Evolutionary conservation across 148 eudicot genomes (phyloP), one percentile per base, ranked within the genome.

Genomic region (Vaccinium darrowii): DNA sequence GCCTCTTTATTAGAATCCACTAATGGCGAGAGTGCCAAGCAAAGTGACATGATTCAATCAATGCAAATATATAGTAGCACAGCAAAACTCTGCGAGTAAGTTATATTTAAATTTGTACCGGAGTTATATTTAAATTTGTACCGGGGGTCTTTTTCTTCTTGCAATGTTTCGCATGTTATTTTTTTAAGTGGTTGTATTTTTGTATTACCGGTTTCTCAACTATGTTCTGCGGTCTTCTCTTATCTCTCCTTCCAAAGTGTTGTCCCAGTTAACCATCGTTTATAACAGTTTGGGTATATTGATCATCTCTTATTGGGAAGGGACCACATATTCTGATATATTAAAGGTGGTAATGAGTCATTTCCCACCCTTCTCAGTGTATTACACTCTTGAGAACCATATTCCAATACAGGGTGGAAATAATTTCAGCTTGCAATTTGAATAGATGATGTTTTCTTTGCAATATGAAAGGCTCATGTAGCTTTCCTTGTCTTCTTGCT

Each of bases 81-180:
- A 21, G 98, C 98, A 84, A 97, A 93, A 86, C 94, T 96, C 52
- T 94, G 98, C 93, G 95, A 89, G 99, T 96, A 89, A 91, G 99
- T 92, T 67, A 23, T 76, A 78, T n/a, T 81, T 12, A 25, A 79
- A 63, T 21, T 5, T 49, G 60, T 65, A 27, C 58, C 62, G 33
- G 25, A 91, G 99, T 92, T 67, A 23, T 76, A 78, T n/a, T 81
- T 12, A 25, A 79, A 63, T 21, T 5, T 49, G 60, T 65, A 27
- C 58, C 62, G 33, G 25, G 53, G 69, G 14, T 50, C 81, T 84
- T 60, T 73, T 81, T 74, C 19, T 49, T 83, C 11, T 27, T 58
- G 82, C 7, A 23, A 80, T n/a, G 79, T 71, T 39, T 8, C 56
- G 13, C 58, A 4, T 83, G 79, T 73, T 27, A 0, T 36, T 18